Evolutionary conservation across 2,329 filamentous ascomycete species (phyloP), one percentile per base, ranked within the genome.

Genomic region (Cordyceps javanica): DNA sequence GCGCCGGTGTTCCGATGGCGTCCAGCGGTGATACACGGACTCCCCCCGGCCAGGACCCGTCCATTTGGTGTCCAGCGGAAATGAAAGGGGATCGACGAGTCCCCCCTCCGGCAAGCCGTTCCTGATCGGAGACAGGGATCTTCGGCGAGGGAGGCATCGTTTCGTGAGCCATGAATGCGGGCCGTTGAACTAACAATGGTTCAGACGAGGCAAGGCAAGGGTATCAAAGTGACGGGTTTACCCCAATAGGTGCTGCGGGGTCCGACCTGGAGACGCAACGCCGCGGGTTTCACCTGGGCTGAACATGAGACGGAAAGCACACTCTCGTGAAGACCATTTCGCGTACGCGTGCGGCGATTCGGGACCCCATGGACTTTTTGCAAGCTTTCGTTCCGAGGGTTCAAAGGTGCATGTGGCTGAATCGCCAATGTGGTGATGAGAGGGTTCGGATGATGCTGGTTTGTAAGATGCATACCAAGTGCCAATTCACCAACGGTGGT

Each of bases 81-180:
- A 58, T 58, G 55, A 58, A 46, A 58, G 55, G 55, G 55, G 48
- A 58, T 58, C 55, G 48, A 52, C 48, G 5, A 14, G 23, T 42
- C 5, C 16, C 39, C n/a, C 55, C 36, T 36, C 26, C 55, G 45
- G 36, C 32, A 52, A 9, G 28, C 10, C 14, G 19, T 32, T 51
- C 38, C 45, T 13, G 39, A 51, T 30, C 28, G 55, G 21, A 42
- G 30, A 36, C 48, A 28, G n/a, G 41, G 41, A 39, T 41, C 21
- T 2, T 41, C 25, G 25, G 13, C 14, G 10, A 25, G 25, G 16
- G 21, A 28, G 21, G n/a, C 5, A 41, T 38, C 32, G 44, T 48
- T 55, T 55, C 53, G 23, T 25, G 28, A 21, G 3, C 34, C 28
- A 23, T 30, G 25, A 44, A 28, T 25, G 3, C 23, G 23, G n/a